Evolutionary conservation across 2,329 filamentous ascomycete genomes (phyloP), one percentile per base, ranked within the genome.

Genomic region (Ophiostoma fasciatum): DNA sequence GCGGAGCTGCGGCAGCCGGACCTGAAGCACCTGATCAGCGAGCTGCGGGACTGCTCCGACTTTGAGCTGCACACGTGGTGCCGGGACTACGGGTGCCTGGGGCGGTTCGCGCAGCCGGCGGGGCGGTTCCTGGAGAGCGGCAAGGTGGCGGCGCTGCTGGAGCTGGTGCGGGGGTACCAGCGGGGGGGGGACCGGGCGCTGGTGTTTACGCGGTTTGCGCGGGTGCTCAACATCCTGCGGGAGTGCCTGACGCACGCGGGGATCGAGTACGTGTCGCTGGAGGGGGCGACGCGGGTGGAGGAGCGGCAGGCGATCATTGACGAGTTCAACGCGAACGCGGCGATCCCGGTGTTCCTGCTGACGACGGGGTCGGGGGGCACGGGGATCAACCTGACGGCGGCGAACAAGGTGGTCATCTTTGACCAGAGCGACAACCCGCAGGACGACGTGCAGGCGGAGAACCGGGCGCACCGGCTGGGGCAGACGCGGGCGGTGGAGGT

Each of bases 361-460:
- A 90, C 82, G 1, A 98, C 90, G 0, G 88, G 85, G 41, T 87
- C 88, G 0, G 90, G 90, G 35, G 90, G 90, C n/a, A 90, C 88
- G 0, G 90, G 90, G 28, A 92, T 98, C 61, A 98, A 98, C 56
- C 61, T 98, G 37, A 90, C 88, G 7, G 82, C 81, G 25, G 90
- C 90, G 5, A 96, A 96, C 63, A 96, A 94, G 59, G 88, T 98
- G 47, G 74, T 98, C 57, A 90, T 98, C 50, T 94, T 96, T 54
- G 90, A 98, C 57, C 81, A 82, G 44, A 83, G 78, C n/a, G 94
- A 94, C 61, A 98, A 98, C 48, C 90, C 90, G 0, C 90, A 98
- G 53, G 88, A 96, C 47, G 90, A 98, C 52, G 77, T 94, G n/a
- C 90, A 98, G 55, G 90, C 90, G 0, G 90, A 96, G 63, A 96